phyloP scores from a whole-genome alignment of 139 green algal species.

The Diplosphaera chodatii region DNA sequence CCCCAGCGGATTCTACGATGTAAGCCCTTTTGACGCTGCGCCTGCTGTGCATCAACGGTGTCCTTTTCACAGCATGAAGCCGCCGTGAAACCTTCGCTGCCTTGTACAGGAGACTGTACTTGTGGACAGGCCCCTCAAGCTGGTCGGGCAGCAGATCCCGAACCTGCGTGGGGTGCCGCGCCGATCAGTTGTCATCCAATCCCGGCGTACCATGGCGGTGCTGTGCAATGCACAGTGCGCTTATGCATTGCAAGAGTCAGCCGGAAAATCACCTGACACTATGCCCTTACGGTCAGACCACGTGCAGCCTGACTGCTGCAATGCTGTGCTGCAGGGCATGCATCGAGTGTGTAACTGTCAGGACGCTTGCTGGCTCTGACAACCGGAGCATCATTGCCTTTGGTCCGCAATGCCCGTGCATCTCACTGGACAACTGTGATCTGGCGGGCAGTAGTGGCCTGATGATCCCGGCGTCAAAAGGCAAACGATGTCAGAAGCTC shows the following conservation, averaged over 20 bases:
- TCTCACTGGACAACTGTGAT: slow-evolving; percentile 7
- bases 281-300: too few relatives aligned
- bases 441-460: slow-evolving; percentile 4
- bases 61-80: too few relatives aligned
- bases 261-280: too few relatives aligned
- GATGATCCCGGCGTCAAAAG: neutral
- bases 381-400: slow-evolving; percentile 10
- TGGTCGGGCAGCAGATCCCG: neutral
- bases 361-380: neutral
- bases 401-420: slow-evolving; percentile 3
- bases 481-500: too few relatives aligned
- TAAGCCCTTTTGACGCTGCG: neutral
- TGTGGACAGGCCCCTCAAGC: neutral
- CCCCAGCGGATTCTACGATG: slow-evolving; percentile 3
- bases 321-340: neutral
- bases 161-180: neutral
- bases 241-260: too few relatives aligned
- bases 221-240: slow-evolving; percentile 7
- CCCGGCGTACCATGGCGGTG: neutral
- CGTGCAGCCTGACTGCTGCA: too few relatives aligned
- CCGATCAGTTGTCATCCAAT: slow-evolving; percentile 3
- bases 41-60: too few relatives aligned
- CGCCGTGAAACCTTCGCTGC: too few relatives aligned
- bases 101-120: slow-evolving; percentile 7
- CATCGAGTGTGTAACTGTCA: neutral